A percentile compares a stretch with the other conserved stretches of the same genome.
phyloP scores from a whole-genome alignment of 2,329 filamentous ascomycete species.

The Aspergillus sp. region DNA sequence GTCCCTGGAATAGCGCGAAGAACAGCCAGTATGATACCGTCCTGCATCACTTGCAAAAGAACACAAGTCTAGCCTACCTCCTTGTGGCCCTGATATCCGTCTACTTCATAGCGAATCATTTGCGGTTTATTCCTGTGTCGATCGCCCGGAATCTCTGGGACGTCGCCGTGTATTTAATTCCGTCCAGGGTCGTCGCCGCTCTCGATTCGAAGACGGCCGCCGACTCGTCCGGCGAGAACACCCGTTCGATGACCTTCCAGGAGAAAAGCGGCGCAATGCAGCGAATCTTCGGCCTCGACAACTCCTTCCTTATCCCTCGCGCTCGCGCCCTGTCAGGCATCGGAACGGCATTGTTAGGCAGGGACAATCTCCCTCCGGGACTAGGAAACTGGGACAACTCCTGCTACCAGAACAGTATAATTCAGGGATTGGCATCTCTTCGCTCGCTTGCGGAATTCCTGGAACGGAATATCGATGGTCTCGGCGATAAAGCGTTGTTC shows the following conservation, averaged over 20 bases:
- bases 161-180: slow-evolving; percentile 37
- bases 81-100: slow-evolving; percentile 26
- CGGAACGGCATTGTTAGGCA: slow-evolving; percentile 42
- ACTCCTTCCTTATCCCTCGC: slow-evolving; percentile 55
- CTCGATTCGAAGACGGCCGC: slow-evolving; percentile 52
- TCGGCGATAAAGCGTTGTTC: slow-evolving; percentile 36
- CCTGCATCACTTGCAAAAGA: slow-evolving; percentile 24
- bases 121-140: slow-evolving; percentile 27
- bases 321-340: slow-evolving; percentile 55
- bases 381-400: slow-evolving; percentile 92
- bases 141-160: slow-evolving; percentile 37
- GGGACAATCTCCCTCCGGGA: slow-evolving; percentile 51
- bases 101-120: slow-evolving; percentile 29
- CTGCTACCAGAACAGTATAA: slow-evolving; percentile 95
- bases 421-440: slow-evolving; percentile 79
- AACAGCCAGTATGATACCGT: slow-evolving; percentile 33
- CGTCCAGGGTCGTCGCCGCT: slow-evolving; percentile 39
- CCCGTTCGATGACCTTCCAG: slow-evolving; percentile 27
- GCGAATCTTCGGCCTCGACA: slow-evolving; percentile 61
- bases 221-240: slow-evolving; percentile 42
- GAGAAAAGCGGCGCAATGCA: slow-evolving; percentile 65
- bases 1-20: slow-evolving; percentile 24
- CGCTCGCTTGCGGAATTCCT: slow-evolving; percentile 68
- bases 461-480: slow-evolving; percentile 36
- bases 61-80: slow-evolving; percentile 27